Percentiles rank a stretch among this genome's conserved stretches.
Conservation (phyloP, 148 eudicot genomes). For the Rhododendron henanense region DNA sequence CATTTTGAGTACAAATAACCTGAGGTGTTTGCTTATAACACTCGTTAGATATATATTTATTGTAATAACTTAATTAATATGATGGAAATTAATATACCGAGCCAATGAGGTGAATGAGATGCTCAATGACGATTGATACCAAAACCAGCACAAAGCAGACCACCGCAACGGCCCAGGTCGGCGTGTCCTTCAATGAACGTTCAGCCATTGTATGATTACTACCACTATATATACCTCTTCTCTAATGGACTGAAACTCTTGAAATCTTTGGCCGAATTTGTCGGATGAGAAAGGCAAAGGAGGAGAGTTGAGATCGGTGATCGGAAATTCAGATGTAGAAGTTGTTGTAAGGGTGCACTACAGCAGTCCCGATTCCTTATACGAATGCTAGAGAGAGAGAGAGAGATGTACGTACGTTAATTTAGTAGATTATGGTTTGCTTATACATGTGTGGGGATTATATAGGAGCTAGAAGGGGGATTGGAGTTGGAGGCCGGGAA, state of each 20-base stretch:
- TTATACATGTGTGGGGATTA: neutral
- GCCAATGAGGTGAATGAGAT: conserved; percentile 28
- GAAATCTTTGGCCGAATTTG: neutral
- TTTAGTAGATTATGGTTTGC: neutral
- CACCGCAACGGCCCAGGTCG: conserved; percentile 36
- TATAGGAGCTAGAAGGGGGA: neutral
- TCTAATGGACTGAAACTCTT: neutral
- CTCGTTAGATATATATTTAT: no score
- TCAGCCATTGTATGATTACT: conserved; percentile 13
- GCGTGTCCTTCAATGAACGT: conserved; percentile 28
- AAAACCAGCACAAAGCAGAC: conserved; percentile 29
- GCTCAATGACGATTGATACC: conserved; percentile 33
- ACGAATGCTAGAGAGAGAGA: neutral
- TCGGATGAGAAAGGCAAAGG: neutral
- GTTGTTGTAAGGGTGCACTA: neutral
- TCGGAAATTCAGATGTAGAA: neutral
- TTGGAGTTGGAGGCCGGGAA: neutral
- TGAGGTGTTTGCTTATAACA: no score
- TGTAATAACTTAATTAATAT: neutral
- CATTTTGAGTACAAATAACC: no score
- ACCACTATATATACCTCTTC: neutral
- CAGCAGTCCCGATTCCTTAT: neutral
- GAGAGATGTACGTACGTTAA: neutral
- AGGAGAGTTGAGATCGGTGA: neutral
- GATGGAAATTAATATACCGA: neutral